Evolutionary conservation across 176 grass and related monocot species (phyloP), one percentile per base, ranked within the genome.

Genomic region (Chrysopogon serrulatus): DNA sequence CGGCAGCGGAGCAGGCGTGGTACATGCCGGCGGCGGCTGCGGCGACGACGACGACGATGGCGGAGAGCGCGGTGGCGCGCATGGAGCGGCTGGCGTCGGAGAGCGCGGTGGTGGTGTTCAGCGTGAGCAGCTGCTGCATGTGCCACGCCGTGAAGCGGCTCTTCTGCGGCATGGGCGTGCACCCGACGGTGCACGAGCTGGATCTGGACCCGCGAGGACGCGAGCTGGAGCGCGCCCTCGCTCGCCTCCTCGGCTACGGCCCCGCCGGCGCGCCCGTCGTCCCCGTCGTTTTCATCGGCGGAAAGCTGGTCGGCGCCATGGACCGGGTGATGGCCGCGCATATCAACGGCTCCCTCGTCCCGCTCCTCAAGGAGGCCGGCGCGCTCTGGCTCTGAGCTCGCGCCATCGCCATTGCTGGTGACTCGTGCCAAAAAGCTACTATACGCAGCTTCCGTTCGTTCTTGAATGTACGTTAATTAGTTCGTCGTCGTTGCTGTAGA

Each of bases 91-190:
- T 97, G 65, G 94, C 94, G 23, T 80, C 92, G n/a, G 94, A 97
- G 87, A 94, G 90, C 82, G 94, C 94, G 64, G 94, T 97, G 47
- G 92, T 97, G n/a, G 91, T 97, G 48, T 97, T 97, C 90, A 97
- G 94, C 85, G 80, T 92, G 65, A 97, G 94, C 92, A 92, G 82
- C 73, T 99, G 97, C 85, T 99, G 96, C 91, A 99, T 99, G 96
- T 96, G 96, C 86, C 96, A 99, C 82, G 96, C 96, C 19, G 96
- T 99, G 91, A 99, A 99, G 86, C 84, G 93, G 18, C 96, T 99
- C 83, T 99, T 99, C 89, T 96, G 96, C 77, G 96, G 93, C 67
- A 99, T 99, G 96, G 96, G 96, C 8, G 93, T 99, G 30, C n/a
- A n/a, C 87, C 97, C 93, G 16, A 92, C 88, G 12, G 93, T 96